Conservation (phyloP, 2,329 filamentous ascomycete genomes). For the Aspergillus flavus region DNA sequence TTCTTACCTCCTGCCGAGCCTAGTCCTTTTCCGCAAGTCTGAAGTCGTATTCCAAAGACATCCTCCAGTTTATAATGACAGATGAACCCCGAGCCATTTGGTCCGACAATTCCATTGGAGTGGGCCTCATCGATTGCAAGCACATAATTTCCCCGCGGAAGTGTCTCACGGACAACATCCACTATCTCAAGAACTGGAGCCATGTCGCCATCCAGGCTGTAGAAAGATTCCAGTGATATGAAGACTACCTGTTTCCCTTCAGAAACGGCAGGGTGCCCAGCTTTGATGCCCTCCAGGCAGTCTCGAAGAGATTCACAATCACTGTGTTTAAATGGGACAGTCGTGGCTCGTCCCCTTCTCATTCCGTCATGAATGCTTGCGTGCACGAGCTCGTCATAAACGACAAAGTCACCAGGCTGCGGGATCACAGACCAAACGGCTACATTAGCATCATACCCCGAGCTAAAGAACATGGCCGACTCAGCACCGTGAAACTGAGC, state of each 20-base stretch:
- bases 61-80: constrained; percentile 29
- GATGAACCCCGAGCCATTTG: constrained; percentile 22
- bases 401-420: constrained; percentile 56
- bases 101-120: constrained; percentile 19
- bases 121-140: constrained; percentile 24
- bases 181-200: constrained; percentile 26
- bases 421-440: constrained; percentile 57
- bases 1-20: constrained; percentile 28
- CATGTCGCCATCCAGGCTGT: constrained; percentile 54
- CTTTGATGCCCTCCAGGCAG: constrained; percentile 3
- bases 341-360: constrained; percentile 55
- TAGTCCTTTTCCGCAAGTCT: constrained; percentile 32
- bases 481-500: constrained; percentile 57
- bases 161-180: constrained; percentile 15
- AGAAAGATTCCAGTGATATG: constrained; percentile 47
- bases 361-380: constrained; percentile 73
- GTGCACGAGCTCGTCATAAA: constrained; percentile 69
- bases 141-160: constrained; percentile 26
- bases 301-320: constrained; percentile 7
- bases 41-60: constrained; percentile 30
- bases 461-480: constrained; percentile 56
- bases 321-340: constrained; percentile 26
- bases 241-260: constrained; percentile 34
- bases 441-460: constrained; percentile 61
- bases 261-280: constrained; percentile 4